Conservation (phyloP, 805 yeast species). For the Kazachstania viticola region DNA sequence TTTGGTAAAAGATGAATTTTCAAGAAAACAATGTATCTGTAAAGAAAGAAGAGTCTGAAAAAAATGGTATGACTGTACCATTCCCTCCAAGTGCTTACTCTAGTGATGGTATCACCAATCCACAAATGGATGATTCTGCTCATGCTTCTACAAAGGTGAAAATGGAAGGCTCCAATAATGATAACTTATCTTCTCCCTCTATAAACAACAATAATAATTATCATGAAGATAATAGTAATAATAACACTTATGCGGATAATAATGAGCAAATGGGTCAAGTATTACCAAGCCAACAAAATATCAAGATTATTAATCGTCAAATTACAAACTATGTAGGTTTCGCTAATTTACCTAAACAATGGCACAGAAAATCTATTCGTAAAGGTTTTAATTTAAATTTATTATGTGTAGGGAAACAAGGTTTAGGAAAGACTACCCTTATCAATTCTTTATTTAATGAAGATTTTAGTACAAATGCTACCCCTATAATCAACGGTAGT, state of each 20-base stretch:
- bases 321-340: conserved; percentile 91
- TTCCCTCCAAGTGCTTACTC: not conserved
- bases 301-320: conserved; percentile 66
- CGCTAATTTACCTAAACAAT: conserved; percentile 94
- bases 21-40: not conserved
- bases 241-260: too few relatives aligned
- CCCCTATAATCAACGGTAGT: conserved; percentile 7
- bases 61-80: not conserved
- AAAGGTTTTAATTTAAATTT: conserved; percentile 83
- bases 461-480: conserved; percentile 27
- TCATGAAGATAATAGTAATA: too few relatives aligned
- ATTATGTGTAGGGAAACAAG: conserved; percentile 84
- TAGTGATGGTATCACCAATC: not conserved
- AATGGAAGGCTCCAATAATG: too few relatives aligned
- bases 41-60: not conserved
- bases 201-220: too few relatives aligned
- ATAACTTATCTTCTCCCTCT: too few relatives aligned
- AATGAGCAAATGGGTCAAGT: conserved; percentile 15
- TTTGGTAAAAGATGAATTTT: not conserved
- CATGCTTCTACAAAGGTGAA: not conserved
- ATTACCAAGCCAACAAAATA: conserved; percentile 29
- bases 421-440: conserved; percentile 87
- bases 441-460: conserved; percentile 80
- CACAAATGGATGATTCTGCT: not conserved
- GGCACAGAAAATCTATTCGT: conserved; percentile 90